Percentiles rank a stretch among this genome's conserved stretches.
Conservation (phyloP, 2,329 filamentous ascomycete genomes). For the Aspergillus melleus region DNA sequence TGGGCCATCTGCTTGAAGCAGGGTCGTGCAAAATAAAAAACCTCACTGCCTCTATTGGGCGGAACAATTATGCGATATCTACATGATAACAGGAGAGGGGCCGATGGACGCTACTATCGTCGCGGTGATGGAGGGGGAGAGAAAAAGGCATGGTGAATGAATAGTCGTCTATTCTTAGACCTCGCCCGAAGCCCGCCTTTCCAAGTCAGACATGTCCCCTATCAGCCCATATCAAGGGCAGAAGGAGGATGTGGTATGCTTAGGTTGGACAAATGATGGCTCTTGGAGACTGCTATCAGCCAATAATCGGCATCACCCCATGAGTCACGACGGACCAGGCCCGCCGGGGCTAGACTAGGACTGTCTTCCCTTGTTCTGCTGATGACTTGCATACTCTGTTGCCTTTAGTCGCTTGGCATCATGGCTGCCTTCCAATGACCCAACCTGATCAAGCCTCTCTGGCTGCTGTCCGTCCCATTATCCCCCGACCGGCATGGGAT, state of each 20-base stretch:
- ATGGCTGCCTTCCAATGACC: conserved; percentile 2
- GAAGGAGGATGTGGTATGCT: neutral
- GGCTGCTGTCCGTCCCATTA: neutral
- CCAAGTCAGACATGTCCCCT: neutral
- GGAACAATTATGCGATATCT: neutral
- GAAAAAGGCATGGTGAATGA: neutral
- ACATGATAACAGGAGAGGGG: neutral
- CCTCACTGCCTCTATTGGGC: neutral
- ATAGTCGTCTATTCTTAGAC: neutral
- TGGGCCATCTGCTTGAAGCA: conserved; percentile 3
- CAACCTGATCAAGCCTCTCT: neutral
- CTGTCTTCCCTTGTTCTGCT: conserved; percentile 7
- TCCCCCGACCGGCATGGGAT: conserved; percentile 1
- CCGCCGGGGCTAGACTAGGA: neutral
- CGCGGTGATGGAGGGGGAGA: neutral
- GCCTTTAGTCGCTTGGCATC: conserved; percentile 6
- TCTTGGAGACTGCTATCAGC: neutral
- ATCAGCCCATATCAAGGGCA: neutral
- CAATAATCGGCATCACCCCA: neutral
- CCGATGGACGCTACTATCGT: neutral
- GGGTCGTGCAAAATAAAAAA: neutral
- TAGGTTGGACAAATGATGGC: neutral
- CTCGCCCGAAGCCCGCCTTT: neutral
- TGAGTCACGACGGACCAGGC: neutral
- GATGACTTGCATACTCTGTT: conserved; percentile 14